A percentile compares a stretch with the other conserved stretches of the same genome.
These are phyloP conservation scores for Ogataea glucozyma DNA, from an alignment of 805 yeast genomes.

Conservation along the genomic window DNA sequence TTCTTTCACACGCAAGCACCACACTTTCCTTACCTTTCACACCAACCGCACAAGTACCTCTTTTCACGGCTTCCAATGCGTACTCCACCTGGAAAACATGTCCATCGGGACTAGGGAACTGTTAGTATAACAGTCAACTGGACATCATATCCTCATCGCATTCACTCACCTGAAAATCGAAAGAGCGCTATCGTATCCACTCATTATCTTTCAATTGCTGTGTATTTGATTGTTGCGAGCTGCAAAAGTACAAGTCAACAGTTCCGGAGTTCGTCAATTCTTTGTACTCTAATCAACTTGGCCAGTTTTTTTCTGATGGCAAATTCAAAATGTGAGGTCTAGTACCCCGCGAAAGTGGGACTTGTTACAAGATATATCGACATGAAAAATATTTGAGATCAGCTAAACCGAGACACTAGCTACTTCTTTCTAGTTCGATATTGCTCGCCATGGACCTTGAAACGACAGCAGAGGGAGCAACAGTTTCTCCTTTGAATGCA, in stretches of 20 bases:
- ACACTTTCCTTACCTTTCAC: conserved; percentile 88
- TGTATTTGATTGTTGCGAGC: background rate
- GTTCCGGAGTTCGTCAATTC: background rate
- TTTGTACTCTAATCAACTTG: background rate
- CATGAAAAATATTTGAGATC: too few species aligned
- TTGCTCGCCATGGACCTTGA: background rate
- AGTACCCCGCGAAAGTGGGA: conserved; percentile 3
- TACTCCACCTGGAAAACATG: conserved; percentile 99
- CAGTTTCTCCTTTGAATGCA: conserved; percentile 7
- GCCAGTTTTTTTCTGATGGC: conserved; percentile 8
- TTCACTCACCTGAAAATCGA: conserved; percentile 87
- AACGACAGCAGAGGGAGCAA: background rate
- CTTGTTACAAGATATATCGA: too few species aligned
- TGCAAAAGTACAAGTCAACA: too few species aligned
- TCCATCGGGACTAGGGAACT: conserved; percentile 82
- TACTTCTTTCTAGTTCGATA: too few species aligned
- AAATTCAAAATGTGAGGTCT: background rate
- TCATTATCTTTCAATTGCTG: conserved; percentile 50
- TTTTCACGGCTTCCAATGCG: conserved; percentile 95
- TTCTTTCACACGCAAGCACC: conserved; percentile 94
- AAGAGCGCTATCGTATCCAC: conserved; percentile 99
- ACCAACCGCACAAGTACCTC: conserved; percentile 98
- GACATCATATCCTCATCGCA: background rate
- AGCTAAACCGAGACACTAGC: too few species aligned
- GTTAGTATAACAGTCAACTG: conserved; percentile 10